Conservation (phyloP, 2,329 filamentous ascomycete species). For the Aspergillus terreus region DNA sequence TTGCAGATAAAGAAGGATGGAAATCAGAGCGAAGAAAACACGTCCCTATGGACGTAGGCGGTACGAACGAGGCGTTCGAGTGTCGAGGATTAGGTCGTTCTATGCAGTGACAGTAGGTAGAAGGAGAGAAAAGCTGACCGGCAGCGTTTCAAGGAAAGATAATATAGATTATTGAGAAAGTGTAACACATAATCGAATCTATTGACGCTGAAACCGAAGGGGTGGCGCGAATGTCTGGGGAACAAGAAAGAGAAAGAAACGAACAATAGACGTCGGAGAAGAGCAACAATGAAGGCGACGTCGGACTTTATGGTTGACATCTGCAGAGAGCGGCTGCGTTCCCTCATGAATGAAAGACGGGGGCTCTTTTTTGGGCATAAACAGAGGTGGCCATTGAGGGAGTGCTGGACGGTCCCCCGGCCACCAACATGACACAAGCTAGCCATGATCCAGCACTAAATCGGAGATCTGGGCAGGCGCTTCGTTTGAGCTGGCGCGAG, state of each 20-base stretch:
- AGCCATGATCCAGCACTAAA: background rate
- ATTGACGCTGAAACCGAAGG: conserved; percentile 11
- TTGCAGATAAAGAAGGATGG: conserved; percentile 1
- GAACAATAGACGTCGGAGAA: background rate
- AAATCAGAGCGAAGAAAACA: background rate
- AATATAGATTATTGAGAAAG: conserved; percentile 10
- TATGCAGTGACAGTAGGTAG: background rate
- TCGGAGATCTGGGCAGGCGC: background rate
- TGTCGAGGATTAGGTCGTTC: background rate
- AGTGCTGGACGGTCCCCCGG: background rate
- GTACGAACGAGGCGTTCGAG: no score
- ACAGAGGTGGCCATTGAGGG: background rate
- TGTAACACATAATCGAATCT: conserved; percentile 15
- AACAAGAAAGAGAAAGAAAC: background rate
- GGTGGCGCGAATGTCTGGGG: conserved; percentile 4
- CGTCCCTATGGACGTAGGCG: background rate
- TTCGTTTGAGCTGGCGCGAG: conserved; percentile 24
- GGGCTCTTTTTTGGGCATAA: background rate
- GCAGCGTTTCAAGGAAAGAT: conserved; percentile 11
- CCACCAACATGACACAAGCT: background rate
- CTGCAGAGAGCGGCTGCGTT: background rate
- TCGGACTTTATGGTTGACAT: conserved; percentile 6
- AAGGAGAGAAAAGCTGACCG: conserved; percentile 11
- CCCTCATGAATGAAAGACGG: background rate
- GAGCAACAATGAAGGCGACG: background rate